A percentile compares a stretch with the other conserved stretches of the same genome.
phyloP scores from a whole-genome alignment of 306 rosid species.

The Vicia sativa region DNA sequence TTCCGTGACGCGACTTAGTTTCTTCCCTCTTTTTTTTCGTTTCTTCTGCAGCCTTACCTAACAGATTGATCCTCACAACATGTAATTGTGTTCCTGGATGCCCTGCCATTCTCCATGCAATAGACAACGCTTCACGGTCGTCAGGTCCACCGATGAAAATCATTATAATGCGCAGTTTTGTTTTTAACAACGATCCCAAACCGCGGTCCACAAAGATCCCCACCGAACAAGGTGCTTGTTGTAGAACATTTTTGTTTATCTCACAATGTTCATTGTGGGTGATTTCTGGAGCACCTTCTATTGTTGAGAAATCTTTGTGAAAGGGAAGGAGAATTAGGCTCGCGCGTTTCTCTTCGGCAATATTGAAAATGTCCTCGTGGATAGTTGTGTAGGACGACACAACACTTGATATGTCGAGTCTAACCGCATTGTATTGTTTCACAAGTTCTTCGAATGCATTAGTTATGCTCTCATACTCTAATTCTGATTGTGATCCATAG shows the following conservation, averaged over 20 bases:
- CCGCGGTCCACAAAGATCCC: slow-evolving; percentile 44
- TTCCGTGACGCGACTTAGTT: neutral
- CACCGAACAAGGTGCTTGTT: slow-evolving; percentile 45
- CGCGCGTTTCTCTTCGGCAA: slow-evolving; percentile 40
- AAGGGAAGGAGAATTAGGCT: slow-evolving; percentile 45
- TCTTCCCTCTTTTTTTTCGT: neutral
- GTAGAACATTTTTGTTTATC: slow-evolving; percentile 38
- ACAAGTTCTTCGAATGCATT: slow-evolving; percentile 6
- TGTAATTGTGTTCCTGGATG: slow-evolving; percentile 30
- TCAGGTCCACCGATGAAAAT: slow-evolving; percentile 47
- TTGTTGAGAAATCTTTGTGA: slow-evolving; percentile 31
- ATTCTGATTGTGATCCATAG: slow-evolving; percentile 9
- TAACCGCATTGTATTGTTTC: slow-evolving; percentile 12
- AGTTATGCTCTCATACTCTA: slow-evolving; percentile 33
- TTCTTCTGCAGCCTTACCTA: neutral
- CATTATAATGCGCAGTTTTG: neutral
- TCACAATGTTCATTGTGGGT: neutral
- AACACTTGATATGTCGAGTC: slow-evolving; percentile 15
- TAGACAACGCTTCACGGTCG: slow-evolving; percentile 23
- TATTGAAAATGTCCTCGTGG: slow-evolving; percentile 45
- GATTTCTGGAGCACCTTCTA: slow-evolving; percentile 22
- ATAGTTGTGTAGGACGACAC: slow-evolving; percentile 41
- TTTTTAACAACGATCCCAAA: neutral
- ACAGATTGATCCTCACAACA: slow-evolving; percentile 40
- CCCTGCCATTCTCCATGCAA: slow-evolving; percentile 20